phyloP scores from a whole-genome alignment of 208 protist genomes.

The Borovskyia barvae region DNA sequence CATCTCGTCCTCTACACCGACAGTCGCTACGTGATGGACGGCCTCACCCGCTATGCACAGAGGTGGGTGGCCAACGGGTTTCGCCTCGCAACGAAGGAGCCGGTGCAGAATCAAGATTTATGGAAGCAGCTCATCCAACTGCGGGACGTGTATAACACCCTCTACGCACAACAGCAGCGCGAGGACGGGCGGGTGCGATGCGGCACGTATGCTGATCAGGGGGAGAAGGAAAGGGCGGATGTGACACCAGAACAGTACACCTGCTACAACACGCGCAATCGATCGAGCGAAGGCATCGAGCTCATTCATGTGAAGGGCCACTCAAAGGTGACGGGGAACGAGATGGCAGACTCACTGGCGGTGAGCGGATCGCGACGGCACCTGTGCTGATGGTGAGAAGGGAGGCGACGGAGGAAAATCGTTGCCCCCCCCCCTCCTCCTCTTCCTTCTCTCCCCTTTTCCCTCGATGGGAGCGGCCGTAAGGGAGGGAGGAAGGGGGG shows the following conservation, averaged over 20 bases:
- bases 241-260: constrained; percentile 13
- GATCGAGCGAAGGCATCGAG: constrained; percentile 34
- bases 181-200: background rate
- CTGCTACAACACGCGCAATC: constrained; percentile 30
- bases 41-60: constrained; percentile 45
- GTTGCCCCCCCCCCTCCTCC: too few species aligned
- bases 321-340: constrained; percentile 66
- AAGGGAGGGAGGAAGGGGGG: too few species aligned
- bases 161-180: constrained; percentile 38
- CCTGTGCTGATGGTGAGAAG: background rate
- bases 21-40: constrained; percentile 77
- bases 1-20: constrained; percentile 71
- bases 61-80: constrained; percentile 66
- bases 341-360: constrained; percentile 57
- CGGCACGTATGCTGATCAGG: constrained; percentile 1
- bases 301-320: constrained; percentile 75
- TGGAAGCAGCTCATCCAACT: constrained; percentile 49
- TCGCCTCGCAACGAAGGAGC: constrained; percentile 30
- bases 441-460: background rate
- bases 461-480: too few species aligned
- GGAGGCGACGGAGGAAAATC: too few species aligned
- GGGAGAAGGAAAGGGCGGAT: too few species aligned
- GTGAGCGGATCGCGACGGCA: constrained; percentile 36
- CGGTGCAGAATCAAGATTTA: constrained; percentile 67
- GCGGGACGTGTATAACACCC: constrained; percentile 43